A percentile compares a stretch with the other conserved stretches of the same genome.
phyloP scores from a whole-genome alignment of 169 alveolate genomes.

The Plasmodium coatneyi region DNA sequence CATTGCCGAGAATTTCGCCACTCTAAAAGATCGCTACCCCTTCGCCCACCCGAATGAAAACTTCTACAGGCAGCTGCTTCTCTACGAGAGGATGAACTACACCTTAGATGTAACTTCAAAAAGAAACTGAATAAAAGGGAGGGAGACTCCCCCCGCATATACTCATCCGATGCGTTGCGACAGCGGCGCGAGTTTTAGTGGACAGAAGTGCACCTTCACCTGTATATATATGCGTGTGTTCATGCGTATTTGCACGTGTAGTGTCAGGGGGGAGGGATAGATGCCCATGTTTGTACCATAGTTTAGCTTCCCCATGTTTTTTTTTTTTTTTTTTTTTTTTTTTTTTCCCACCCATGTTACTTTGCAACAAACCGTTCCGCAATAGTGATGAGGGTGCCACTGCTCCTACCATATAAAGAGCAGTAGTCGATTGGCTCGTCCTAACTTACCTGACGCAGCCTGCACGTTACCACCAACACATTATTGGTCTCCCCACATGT shows the following conservation, averaged over 20 bases:
- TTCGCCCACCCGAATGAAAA: conserved; percentile 65
- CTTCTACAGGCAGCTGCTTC: conserved; percentile 55
- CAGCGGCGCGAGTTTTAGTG: neutral
- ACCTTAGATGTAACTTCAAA: conserved; percentile 26
- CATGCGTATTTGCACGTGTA: too few species aligned
- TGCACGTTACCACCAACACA: neutral
- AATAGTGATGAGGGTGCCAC: neutral
- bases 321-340: neutral
- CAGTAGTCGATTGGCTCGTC: neutral
- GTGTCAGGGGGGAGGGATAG: neutral
- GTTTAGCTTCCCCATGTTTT: neutral
- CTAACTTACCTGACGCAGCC: neutral
- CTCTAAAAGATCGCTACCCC: conserved; percentile 26
- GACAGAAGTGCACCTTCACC: neutral
- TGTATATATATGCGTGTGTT: neutral
- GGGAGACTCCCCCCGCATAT: neutral
- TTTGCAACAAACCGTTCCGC: neutral
- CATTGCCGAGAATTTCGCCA: conserved; percentile 5
- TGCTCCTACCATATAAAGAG: neutral
- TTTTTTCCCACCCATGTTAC: neutral
- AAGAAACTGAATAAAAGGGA: neutral
- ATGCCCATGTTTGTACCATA: neutral
- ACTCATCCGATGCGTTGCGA: neutral
- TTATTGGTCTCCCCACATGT: neutral
- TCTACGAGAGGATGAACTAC: conserved; percentile 65